Conservation (phyloP, 768 basidiomycete genomes). For the Mycena amicta region DNA sequence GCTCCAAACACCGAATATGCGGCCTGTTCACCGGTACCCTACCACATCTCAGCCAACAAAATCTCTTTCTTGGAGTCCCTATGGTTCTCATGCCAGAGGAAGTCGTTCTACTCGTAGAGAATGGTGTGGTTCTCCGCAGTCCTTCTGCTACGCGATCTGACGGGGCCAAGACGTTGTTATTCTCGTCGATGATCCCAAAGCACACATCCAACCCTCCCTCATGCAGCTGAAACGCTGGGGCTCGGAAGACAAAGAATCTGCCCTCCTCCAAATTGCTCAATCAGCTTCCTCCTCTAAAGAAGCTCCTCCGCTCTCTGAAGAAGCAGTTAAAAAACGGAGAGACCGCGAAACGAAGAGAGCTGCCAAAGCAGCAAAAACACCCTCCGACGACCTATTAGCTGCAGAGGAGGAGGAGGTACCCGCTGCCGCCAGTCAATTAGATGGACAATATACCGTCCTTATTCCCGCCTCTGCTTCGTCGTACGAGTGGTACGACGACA, state of each 20-base stretch:
- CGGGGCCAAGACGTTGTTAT: conserved; percentile 64
- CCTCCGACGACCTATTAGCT: conserved; percentile 15
- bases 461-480: conserved; percentile 67
- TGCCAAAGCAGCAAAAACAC: conserved; percentile 27
- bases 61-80: conserved; percentile 93
- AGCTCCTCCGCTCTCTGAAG: conserved; percentile 55
- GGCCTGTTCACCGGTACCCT: conserved; percentile 89
- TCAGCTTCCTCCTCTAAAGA: conserved; percentile 51
- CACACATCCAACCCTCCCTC: conserved; percentile 53
- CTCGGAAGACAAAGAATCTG: conserved; percentile 44
- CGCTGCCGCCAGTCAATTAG: conserved; percentile 1
- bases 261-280: conserved; percentile 49
- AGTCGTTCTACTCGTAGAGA: conserved; percentile 82
- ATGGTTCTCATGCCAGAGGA: conserved; percentile 90
- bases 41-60: conserved; percentile 94
- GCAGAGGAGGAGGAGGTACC: conserved; percentile 5
- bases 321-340: conserved; percentile 71
- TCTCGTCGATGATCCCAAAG: conserved; percentile 70
- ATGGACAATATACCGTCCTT: conserved; percentile 51
- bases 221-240: conserved; percentile 58
- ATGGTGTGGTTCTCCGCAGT: conserved; percentile 51
- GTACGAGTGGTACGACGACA: conserved; percentile 69
- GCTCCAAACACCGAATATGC: conserved; percentile 80
- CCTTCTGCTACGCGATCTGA: not conserved
- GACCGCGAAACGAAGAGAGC: conserved; percentile 58